These are phyloP conservation scores for Pilaira anomala DNA, from an alignment of 192 early-diverging fungal species.

Conservation along the genomic window DNA sequence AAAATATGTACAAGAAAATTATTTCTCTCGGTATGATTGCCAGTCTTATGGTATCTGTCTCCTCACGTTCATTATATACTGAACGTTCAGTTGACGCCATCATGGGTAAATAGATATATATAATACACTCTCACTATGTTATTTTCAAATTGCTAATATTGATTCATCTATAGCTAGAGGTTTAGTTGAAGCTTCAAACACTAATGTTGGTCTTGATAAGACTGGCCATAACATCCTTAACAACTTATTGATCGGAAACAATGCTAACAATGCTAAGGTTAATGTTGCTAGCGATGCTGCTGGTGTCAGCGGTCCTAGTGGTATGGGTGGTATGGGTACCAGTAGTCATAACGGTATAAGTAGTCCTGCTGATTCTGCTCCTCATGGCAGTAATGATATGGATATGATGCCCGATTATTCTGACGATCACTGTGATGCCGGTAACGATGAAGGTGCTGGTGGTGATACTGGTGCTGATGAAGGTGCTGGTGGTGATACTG, in stretches of 20 bases:
- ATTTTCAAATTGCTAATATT: no score
- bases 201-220: neutral
- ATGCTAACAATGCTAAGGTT: no score
- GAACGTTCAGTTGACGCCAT: no score
- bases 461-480: neutral
- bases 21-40: no score
- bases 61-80: no score
- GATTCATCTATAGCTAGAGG: no score
- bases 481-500: neutral
- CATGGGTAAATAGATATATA: no score
- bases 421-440: neutral
- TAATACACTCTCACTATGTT: no score
- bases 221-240: neutral
- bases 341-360: neutral
- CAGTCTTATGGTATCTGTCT: no score
- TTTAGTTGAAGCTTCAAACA: neutral
- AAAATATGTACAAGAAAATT: no score
- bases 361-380: slow-evolving; percentile 6
- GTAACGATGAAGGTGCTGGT: neutral
- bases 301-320: neutral
- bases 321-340: neutral
- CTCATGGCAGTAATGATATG: neutral
- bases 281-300: no score
- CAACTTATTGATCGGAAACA: no score
- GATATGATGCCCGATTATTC: neutral